Evolutionary conservation across 441 rosid genomes (phyloP).

Genomic region (Eugenia klotzschiana): DNA sequence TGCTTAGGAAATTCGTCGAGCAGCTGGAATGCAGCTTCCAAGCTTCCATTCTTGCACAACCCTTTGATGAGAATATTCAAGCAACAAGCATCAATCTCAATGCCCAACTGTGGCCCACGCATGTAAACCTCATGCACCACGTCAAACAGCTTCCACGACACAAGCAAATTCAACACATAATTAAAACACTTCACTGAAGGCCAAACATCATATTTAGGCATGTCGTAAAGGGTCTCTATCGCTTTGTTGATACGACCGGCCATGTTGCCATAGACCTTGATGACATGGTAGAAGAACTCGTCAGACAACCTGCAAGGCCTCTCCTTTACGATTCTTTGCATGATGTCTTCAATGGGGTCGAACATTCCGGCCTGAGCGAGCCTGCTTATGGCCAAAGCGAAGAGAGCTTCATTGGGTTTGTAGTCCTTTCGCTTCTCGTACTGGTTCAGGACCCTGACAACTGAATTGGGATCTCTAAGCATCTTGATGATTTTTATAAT

Average conservation of each 20-base stretch:
- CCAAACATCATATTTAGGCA: conserved; percentile 57
- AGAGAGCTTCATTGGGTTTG: conserved; percentile 56
- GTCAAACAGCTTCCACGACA: conserved; percentile 43
- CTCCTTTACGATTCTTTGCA: conserved; percentile 27
- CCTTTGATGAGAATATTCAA: conserved; percentile 72
- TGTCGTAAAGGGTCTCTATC: conserved; percentile 38
- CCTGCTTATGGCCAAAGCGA: conserved; percentile 31
- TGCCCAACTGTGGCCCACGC: conserved; percentile 52
- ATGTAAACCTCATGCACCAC: conserved; percentile 39
- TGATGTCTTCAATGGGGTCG: conserved; percentile 47
- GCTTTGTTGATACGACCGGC: conserved; percentile 54
- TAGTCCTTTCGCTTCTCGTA: conserved; percentile 60
- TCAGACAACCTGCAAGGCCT: conserved; percentile 38
- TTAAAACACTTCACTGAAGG: conserved; percentile 62
- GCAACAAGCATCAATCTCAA: conserved; percentile 70
- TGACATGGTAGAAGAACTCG: conserved; percentile 54
- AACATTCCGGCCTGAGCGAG: conserved; percentile 49
- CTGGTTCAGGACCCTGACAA: conserved; percentile 30
- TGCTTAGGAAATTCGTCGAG: conserved; percentile 88
- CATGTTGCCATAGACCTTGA: conserved; percentile 53
- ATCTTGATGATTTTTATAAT: conserved; percentile 38
- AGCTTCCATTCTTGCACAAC: conserved; percentile 50
- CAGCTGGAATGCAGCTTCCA: conserved; percentile 52
- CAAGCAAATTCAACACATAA: conserved; percentile 56
- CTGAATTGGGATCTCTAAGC: conserved; percentile 35